Conservation (phyloP, 495 filamentous ascomycete species). For the Penicillium salamii region DNA sequence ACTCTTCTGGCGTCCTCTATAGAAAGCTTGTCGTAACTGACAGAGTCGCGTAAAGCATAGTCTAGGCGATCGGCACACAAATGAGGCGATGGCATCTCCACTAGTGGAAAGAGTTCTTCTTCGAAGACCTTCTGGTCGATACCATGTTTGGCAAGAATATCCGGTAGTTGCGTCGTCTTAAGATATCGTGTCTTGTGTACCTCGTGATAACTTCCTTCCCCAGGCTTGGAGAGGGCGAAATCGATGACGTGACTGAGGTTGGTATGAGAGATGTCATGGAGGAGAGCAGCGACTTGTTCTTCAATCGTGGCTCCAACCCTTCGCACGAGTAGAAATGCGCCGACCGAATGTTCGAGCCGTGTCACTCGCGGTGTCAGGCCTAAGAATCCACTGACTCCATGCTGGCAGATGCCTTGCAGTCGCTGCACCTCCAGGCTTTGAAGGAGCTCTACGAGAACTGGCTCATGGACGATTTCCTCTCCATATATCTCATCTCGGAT, state of each 20-base stretch:
- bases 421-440: constrained; percentile 31
- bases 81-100: constrained; percentile 39
- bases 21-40: constrained; percentile 31
- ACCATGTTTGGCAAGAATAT: constrained; percentile 32
- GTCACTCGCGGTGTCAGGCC: constrained; percentile 35
- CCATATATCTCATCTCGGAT: constrained; percentile 40
- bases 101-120: constrained; percentile 39
- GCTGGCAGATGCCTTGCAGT: constrained; percentile 35
- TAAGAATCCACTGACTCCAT: constrained; percentile 37
- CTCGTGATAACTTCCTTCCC: constrained; percentile 42
- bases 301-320: constrained; percentile 34
- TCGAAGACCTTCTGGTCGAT: constrained; percentile 28
- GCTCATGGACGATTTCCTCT: constrained; percentile 28
- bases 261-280: constrained; percentile 45
- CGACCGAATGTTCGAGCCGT: constrained; percentile 44
- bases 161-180: constrained; percentile 30
- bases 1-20: constrained; percentile 24
- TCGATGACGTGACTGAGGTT: constrained; percentile 44
- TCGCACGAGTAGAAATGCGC: constrained; percentile 41
- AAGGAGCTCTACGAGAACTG: constrained; percentile 37
- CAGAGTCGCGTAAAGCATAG: constrained; percentile 40
- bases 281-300: constrained; percentile 42
- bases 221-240: constrained; percentile 35
- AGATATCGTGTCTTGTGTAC: constrained; percentile 41
- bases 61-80: constrained; percentile 45